Conservation (phyloP, 257 asterid genomes). For the Solanum appendiculatum region DNA sequence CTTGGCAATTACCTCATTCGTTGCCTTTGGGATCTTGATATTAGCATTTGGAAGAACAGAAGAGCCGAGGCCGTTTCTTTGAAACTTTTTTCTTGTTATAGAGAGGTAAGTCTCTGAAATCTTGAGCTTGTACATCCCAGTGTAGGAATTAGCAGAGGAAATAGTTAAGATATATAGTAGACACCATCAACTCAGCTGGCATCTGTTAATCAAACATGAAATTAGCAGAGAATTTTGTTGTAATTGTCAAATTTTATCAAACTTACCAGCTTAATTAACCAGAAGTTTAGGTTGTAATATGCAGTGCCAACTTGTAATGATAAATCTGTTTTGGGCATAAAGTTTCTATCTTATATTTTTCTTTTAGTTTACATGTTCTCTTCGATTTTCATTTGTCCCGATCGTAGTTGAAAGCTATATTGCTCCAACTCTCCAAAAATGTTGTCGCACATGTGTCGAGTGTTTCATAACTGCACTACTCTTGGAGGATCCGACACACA, state of each 20-base stretch:
- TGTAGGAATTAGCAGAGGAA: background rate
- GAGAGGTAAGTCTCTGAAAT: background rate
- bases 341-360: background rate
- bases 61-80: background rate
- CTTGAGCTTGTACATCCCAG: background rate
- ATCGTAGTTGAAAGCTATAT: background rate
- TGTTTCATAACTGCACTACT: background rate
- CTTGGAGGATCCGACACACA: too few relatives aligned
- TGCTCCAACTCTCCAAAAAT: background rate
- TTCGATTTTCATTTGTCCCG: background rate
- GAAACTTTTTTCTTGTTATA: background rate
- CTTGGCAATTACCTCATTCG: conserved; percentile 21
- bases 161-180: background rate
- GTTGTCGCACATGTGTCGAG: background rate
- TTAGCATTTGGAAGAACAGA: background rate
- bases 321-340: background rate
- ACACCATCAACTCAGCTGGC: background rate
- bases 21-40: background rate
- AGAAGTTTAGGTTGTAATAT: background rate
- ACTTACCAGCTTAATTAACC: background rate
- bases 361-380: background rate
- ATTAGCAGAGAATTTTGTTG: background rate
- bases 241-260: background rate
- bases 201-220: background rate
- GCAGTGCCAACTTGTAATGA: background rate